A percentile compares a stretch with the other conserved stretches of the same genome.
Conservation (phyloP, 1,139 yeast genomes). For the Blastobotrys niveus region DNA sequence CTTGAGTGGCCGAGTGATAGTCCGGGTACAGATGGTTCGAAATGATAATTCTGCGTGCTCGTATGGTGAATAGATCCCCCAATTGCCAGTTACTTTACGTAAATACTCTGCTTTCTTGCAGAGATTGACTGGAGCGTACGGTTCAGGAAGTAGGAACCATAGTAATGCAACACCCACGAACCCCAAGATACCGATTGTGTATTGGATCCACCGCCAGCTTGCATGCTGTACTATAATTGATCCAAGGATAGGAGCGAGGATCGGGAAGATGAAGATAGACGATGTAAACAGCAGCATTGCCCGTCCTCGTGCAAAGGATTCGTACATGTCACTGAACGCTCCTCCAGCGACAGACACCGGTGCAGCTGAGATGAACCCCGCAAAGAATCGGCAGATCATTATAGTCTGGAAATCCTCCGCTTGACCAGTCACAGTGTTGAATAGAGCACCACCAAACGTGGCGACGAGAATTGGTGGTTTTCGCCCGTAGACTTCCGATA, state of each 20-base stretch:
- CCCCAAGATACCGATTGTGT: constrained; percentile 48
- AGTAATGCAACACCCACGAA: constrained; percentile 33
- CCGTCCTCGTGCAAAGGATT: constrained; percentile 54
- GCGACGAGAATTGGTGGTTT: constrained; percentile 50
- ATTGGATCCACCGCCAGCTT: constrained; percentile 57
- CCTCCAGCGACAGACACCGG: constrained; percentile 82
- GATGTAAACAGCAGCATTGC: constrained; percentile 58
- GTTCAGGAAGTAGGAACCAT: constrained; percentile 40
- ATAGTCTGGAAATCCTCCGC: constrained; percentile 66
- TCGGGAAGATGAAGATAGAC: constrained; percentile 68
- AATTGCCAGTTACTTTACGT: constrained; percentile 47
- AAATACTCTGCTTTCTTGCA: constrained; percentile 41
- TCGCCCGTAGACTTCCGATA: constrained; percentile 70
- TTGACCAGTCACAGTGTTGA: constrained; percentile 64
- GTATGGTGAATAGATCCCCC: constrained; percentile 81
- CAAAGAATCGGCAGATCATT: constrained; percentile 66
- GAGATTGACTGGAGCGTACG: constrained; percentile 41
- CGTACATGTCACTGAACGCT: constrained; percentile 68
- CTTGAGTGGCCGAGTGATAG: constrained; percentile 58
- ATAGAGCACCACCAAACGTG: constrained; percentile 49
- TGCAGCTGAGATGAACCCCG: constrained; percentile 73
- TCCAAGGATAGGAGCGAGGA: constrained; percentile 53
- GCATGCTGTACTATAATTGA: constrained; percentile 34
- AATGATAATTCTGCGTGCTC: constrained; percentile 59
- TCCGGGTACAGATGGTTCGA: constrained; percentile 59